Evolutionary conservation across 805 yeast genomes (phyloP).

Genomic region (Gaillardinia entomophila): DNA sequence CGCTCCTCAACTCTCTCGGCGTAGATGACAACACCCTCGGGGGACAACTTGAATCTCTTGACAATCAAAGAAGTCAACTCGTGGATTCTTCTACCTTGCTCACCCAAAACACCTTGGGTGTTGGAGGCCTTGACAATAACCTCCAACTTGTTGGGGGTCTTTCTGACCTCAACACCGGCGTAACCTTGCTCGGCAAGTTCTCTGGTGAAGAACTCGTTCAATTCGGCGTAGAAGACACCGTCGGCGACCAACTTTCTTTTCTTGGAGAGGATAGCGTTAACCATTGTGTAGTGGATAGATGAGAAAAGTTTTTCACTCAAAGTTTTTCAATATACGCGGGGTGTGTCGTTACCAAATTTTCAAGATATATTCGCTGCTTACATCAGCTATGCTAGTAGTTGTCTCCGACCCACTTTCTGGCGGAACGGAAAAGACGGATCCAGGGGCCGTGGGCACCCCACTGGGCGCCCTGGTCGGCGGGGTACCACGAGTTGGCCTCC

Average conservation of each 20-base stretch:
- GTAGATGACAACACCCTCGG: constrained; percentile 88
- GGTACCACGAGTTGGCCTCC: constrained; percentile 90
- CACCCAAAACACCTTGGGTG: constrained; percentile 98
- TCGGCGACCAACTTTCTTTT: constrained; percentile 99
- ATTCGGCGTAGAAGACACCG: constrained; percentile 99
- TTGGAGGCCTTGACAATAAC: constrained; percentile 98
- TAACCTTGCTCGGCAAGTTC: constrained; percentile 99
- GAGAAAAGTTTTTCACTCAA: background rate
- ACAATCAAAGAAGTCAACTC: constrained; percentile 96
- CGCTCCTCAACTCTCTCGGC: constrained; percentile 99
- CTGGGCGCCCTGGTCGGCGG: constrained; percentile 47
- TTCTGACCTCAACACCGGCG: constrained; percentile 99
- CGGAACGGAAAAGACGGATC: constrained; percentile 88
- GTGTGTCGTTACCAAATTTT: too few relatives aligned
- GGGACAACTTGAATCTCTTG: constrained; percentile 97
- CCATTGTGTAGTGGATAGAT: constrained; percentile 11
- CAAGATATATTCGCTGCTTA: too few relatives aligned
- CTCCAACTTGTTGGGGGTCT: constrained; percentile 96
- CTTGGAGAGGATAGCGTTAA: constrained; percentile 66
- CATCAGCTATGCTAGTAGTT: constrained; percentile 8
- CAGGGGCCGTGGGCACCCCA: constrained; percentile 93
- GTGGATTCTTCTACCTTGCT: constrained; percentile 99
- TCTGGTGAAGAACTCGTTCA: constrained; percentile 99
- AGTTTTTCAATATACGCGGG: background rate
- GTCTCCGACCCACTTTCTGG: constrained; percentile 84